These are phyloP conservation scores for Priceomyces carsonii DNA, from an alignment of 805 yeast species.

Conservation along the genomic window DNA sequence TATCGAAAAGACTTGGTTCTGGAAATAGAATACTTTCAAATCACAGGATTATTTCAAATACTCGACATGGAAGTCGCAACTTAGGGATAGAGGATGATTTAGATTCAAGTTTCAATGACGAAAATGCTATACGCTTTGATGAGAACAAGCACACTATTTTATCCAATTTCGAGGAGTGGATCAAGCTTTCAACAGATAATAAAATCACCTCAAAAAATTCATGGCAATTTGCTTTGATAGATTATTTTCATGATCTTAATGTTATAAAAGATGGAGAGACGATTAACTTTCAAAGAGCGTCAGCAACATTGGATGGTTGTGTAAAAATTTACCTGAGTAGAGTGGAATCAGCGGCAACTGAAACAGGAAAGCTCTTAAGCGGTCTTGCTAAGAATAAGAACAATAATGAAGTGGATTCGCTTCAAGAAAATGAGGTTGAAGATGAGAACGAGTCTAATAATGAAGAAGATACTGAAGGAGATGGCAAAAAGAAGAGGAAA, in stretches of 20 bases:
- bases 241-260: slow-evolving; percentile 83
- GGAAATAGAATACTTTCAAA: slow-evolving; percentile 8
- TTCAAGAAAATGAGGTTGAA: slow-evolving; percentile 14
- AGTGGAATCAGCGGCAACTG: slow-evolving; percentile 38
- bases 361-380: slow-evolving; percentile 35
- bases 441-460: slow-evolving; percentile 18
- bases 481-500: slow-evolving; percentile 25
- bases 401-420: slow-evolving; percentile 22
- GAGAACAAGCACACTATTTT: slow-evolving; percentile 44
- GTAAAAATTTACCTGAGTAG: slow-evolving; percentile 36
- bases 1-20: slow-evolving; percentile 9
- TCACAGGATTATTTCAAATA: slow-evolving; percentile 12
- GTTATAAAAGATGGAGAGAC: slow-evolving; percentile 70
- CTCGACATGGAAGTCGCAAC: slow-evolving; percentile 16
- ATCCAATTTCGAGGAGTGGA: slow-evolving; percentile 51
- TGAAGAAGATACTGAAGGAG: slow-evolving; percentile 16
- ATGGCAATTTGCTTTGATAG: slow-evolving; percentile 90
- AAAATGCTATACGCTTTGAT: slow-evolving; percentile 43
- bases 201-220: slow-evolving; percentile 82
- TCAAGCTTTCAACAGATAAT: slow-evolving; percentile 41
- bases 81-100: slow-evolving; percentile 18
- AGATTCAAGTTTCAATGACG: slow-evolving; percentile 25
- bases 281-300: slow-evolving; percentile 35
- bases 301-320: slow-evolving; percentile 39
- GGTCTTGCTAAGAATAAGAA: slow-evolving; percentile 20